phyloP scores from a whole-genome alignment of 2,329 filamentous ascomycete genomes.

The Orbilia javanica region DNA sequence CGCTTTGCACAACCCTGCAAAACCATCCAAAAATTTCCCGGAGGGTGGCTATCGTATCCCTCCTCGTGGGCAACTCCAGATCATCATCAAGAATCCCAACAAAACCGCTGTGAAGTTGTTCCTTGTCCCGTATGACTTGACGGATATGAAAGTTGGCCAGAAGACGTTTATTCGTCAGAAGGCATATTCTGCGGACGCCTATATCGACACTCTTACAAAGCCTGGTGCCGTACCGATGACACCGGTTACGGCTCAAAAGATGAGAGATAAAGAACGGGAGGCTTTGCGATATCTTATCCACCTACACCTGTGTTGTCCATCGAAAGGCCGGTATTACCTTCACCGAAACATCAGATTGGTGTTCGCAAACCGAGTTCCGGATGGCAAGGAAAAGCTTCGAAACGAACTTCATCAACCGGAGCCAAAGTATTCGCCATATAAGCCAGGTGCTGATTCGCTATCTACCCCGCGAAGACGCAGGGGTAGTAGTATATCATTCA shows the following conservation, averaged over 20 bases:
- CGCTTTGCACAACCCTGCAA: conserved; percentile 70
- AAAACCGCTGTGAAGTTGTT: conserved; percentile 98
- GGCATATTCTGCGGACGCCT: conserved; percentile 80
- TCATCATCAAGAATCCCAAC: conserved; percentile 97
- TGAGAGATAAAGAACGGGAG: conserved; percentile 71
- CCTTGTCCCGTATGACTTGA: conserved; percentile 89
- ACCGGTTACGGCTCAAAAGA: conserved; percentile 48
- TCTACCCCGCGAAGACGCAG: conserved; percentile 63
- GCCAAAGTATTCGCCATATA: conserved; percentile 87
- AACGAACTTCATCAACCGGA: conserved; percentile 93
- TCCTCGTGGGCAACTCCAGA: conserved; percentile 91
- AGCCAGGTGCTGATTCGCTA: conserved; percentile 68
- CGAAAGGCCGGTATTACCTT: conserved; percentile 85
- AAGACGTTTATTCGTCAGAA: conserved; percentile 97
- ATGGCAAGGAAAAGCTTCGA: conserved; percentile 89
- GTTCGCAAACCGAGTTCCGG: conserved; percentile 94
- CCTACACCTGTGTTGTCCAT: conserved; percentile 89
- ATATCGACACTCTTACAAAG: conserved; percentile 68
- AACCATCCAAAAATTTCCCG: conserved; percentile 76
- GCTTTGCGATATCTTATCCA: conserved; percentile 91
- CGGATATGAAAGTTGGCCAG: conserved; percentile 90
- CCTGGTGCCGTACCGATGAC: conserved; percentile 60
- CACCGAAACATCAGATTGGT: conserved; percentile 94
- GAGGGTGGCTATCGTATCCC: conserved; percentile 95
- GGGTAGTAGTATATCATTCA: conserved; percentile 49